Evolutionary conservation across 2,329 filamentous ascomycete genomes (phyloP).

Genomic region (Microcyclospora pomicola): DNA sequence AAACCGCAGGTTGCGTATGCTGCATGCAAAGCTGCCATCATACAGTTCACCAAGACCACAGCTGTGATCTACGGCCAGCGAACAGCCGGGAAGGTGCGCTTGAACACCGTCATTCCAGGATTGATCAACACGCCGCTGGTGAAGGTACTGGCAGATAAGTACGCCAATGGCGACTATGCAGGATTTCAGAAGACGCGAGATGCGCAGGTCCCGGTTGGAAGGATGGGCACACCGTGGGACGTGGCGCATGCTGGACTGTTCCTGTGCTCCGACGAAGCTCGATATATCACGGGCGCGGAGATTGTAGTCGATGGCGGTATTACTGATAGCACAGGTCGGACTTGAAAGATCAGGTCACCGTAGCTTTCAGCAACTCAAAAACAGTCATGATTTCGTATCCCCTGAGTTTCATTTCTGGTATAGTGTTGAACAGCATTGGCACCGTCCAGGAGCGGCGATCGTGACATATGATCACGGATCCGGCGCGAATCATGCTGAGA

Average conservation of each 20-base stretch:
- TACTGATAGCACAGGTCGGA: constrained; percentile 10
- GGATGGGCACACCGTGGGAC: constrained; percentile 47
- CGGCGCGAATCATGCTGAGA: constrained; percentile 62
- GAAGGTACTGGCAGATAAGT: constrained; percentile 32
- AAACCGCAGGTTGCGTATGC: constrained; percentile 43
- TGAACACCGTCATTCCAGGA: constrained; percentile 44
- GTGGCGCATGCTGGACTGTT: constrained; percentile 44
- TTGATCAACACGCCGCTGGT: constrained; percentile 44
- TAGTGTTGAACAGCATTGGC: constrained; percentile 59
- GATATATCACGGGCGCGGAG: constrained; percentile 46
- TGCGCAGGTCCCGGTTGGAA: constrained; percentile 43
- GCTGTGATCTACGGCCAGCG: constrained; percentile 43
- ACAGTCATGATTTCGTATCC: constrained; percentile 63
- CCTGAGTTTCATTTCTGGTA: constrained; percentile 54
- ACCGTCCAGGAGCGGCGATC: constrained; percentile 71
- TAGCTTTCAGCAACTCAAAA: constrained; percentile 44
- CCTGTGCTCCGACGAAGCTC: constrained; percentile 43
- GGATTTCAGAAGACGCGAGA: constrained; percentile 40
- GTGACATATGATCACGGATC: constrained; percentile 74
- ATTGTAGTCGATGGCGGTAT: constrained; percentile 25
- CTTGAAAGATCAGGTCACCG: constrained; percentile 3
- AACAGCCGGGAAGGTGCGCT: constrained; percentile 28
- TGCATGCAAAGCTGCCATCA: constrained; percentile 65
- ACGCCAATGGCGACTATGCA: constrained; percentile 32
- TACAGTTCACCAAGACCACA: constrained; percentile 64